Evolutionary conservation across 352 stramenopile genomes (phyloP), one percentile per base, ranked within the genome.

Genomic region (Pythium guiyangense): DNA sequence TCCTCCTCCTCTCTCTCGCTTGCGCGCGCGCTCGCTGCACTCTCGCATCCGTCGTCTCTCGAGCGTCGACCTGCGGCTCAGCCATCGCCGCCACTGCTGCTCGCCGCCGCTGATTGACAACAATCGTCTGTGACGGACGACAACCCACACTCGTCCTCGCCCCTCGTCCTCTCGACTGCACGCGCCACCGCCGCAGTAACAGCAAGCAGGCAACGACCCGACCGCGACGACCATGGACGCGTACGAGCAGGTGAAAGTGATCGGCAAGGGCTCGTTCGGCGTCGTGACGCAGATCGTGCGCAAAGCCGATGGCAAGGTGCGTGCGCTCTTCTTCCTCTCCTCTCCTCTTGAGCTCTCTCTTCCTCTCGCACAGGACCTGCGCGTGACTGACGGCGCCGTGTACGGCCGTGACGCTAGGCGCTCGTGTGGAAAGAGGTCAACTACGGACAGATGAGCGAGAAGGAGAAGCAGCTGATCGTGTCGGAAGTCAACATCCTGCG

Each of bases 401-500:
- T 37, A 37, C 12, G 31, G 2, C 31, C 1, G 0, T 12, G 31
- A 10, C 31, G 2, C 31, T 3, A 96, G 88, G 81, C 80, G 64
- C 82, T 98, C 31, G 91, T 97, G 64, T 97, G 90, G 68, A 96
- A 97, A 57, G 91, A 97, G 67, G 77, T 96, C 29, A 93, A 96
- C 71, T 98, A 97, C 60, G 91, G 90, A 46, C 63, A 75, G 25
- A 97, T 97, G 86, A 92, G 74, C 52, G 91, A 97, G 66, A 96
- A 96, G 64, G 90, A 98, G 64, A 97, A 97, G 74, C 84, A 97
- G 65, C 80, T 97, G 29, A 96, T 98, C 52, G 92, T 97, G 47
- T 92, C 75, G 59, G 92, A 98, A 77, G 90, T 98, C 40, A 98
- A 98, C 70, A 97, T 98, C 50, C 67, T 98, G 39, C 84, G 91